These are phyloP conservation scores for Mixia osmundae DNA, from an alignment of 1,284 basidiomycete genomes.

Conservation along the genomic window DNA sequence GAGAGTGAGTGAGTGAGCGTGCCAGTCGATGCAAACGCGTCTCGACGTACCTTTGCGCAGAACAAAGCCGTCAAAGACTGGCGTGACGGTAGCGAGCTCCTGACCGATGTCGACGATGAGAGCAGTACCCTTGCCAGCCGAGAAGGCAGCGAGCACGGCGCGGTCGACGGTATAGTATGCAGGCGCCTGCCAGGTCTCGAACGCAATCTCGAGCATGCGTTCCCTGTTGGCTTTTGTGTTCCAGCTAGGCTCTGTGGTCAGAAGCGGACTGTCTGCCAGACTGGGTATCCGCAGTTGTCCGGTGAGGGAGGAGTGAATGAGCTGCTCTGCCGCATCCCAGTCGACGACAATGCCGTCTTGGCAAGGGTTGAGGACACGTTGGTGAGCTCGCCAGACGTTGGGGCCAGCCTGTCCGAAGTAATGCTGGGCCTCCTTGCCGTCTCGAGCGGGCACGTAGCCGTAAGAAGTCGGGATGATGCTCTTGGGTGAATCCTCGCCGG, in stretches of 20 bases:
- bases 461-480: conserved; percentile 74
- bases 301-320: conserved; percentile 14
- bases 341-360: conserved; percentile 40
- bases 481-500: conserved; percentile 89
- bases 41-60: conserved; percentile 56
- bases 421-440: conserved; percentile 32
- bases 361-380: conserved; percentile 69
- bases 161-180: conserved; percentile 95
- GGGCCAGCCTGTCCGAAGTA: conserved; percentile 78
- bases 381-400: conserved; percentile 66
- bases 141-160: conserved; percentile 58
- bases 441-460: conserved; percentile 35
- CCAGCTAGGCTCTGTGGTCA: conserved; percentile 92
- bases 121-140: conserved; percentile 85
- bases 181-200: conserved; percentile 81
- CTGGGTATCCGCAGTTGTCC: conserved; percentile 13
- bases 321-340: conserved; percentile 13
- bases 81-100: conserved; percentile 67
- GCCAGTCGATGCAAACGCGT: background rate
- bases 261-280: conserved; percentile 60
- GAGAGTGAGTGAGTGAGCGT: background rate
- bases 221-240: conserved; percentile 74
- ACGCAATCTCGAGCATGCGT: conserved; percentile 84
- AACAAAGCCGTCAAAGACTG: conserved; percentile 93
- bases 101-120: conserved; percentile 85